Base-by-base conservation (phyloP, 2,329 filamentous ascomycete species). In the Neoscytalidium dimidiatum region DNA sequence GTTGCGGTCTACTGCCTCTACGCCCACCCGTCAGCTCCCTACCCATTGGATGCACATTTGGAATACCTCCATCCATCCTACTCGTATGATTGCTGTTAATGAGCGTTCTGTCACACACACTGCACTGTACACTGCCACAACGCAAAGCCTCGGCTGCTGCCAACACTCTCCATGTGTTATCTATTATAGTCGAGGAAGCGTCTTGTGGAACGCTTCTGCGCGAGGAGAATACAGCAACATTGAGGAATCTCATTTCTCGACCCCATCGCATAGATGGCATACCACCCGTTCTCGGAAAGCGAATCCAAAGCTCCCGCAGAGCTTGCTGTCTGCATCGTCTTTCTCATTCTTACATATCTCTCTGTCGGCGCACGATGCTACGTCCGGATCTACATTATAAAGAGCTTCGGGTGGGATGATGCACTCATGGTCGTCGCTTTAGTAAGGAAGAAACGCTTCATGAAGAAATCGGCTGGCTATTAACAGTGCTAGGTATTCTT, bases 361-460 rank as follows among this genome's bases (percentile, higher is more conserved):
- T 75, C 79, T 51, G 71, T 81, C 7, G 53, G 71, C 1, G 69
- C 81, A 7, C 72, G 80, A 41, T 70, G 77, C 49, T 81, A 76
- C 72, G 79, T 80, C 11, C 74, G 80, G 43, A 72, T 72, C 1
- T 71, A 69, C 33, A 67, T 81, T 29, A 77, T 79, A 38, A 69
- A 73, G 17, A 78, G 71, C 49, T 79, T 81, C 64, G 79, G 80
- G 2, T 80, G 78, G 76, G 81, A 83, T 64, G 81, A 83, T 68
- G 71, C 69, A 14, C 71, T 74, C 2, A 79, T 81, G 72, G 66
- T 81, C 4, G 56, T 80, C 14, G 75, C 80, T 7, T 71, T 72
- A 31, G 79, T 81, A 70, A 58, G 73, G 49, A 31, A 21, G 44
- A 7, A 11, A 26, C 13, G 11, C 26, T 9, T 29, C 35, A 29